These are phyloP conservation scores for Marchantia polymorpha DNA, from an alignment of 225 moss, liverwort and hornwort species.

Conservation along the genomic window DNA sequence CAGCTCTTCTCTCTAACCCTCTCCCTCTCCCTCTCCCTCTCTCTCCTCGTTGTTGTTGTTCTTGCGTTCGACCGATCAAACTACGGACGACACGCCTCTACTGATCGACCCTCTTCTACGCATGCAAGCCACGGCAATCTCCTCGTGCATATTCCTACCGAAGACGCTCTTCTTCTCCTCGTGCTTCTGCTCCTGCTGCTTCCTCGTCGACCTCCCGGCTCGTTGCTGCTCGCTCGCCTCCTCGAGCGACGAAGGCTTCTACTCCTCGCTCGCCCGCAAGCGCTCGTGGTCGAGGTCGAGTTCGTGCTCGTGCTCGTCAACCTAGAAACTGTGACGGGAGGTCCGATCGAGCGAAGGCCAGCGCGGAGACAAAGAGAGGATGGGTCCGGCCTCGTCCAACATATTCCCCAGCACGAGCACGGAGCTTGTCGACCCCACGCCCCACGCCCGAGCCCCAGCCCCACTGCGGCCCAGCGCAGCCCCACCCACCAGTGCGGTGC, in stretches of 20 bases:
- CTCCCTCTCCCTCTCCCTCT: neutral
- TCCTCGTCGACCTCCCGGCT: too few species aligned
- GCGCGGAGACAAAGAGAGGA: neutral
- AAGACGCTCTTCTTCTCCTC: neutral
- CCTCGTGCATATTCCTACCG: conserved; percentile 12
- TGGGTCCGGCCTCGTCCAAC: neutral
- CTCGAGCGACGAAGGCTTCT: neutral
- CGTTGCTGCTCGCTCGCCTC: too few species aligned
- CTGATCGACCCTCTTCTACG: neutral
- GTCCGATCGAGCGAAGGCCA: neutral
- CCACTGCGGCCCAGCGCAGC: neutral
- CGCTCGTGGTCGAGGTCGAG: neutral
- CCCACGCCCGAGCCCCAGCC: neutral
- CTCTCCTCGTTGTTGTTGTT: too few species aligned
- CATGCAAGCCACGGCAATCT: neutral
- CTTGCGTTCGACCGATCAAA: conserved; percentile 10
- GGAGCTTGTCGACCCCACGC: neutral
- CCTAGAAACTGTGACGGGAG: neutral
- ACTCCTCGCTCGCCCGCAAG: neutral
- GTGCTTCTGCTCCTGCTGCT: neutral
- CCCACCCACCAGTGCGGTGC: neutral
- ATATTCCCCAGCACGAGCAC: neutral
- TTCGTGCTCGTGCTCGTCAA: neutral
- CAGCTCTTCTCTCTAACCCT: neutral
- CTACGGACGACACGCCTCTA: neutral